Evolutionary conservation across 2,329 filamentous ascomycete genomes (phyloP), one percentile per base, ranked within the genome.

Genomic region (Rutstroemia sp.): DNA sequence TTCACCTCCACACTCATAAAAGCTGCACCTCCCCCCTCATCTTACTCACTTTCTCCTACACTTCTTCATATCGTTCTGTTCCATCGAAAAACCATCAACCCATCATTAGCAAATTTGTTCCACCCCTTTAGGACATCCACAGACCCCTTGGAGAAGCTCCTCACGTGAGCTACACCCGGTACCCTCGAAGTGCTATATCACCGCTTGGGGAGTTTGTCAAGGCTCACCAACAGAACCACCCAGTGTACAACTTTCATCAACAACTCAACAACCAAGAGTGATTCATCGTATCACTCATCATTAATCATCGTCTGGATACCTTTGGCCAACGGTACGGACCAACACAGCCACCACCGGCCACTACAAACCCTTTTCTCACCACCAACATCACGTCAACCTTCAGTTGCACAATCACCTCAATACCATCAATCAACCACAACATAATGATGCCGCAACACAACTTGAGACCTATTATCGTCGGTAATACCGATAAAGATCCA

Each of bases 141-240:
- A 42, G 58, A 58, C 56, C 57, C 52, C 61, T 44, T 38, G 60
- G 58, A 62, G 48, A 57, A 61, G 60, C 63, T 65, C 57, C 57
- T 58, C 64, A 64, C 56, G 60, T 67, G 61, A 58, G 48, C 46
- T 38, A 64, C 56, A 63, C 57, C 56, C 52, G 63, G 66, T 69
- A 69, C 67, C 66, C 67, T 69, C 64, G 64, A 66, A 65, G 49
- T 58, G 51, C 54, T 59, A 39, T 54, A 44, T 61, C 61, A 64
- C 63, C 61, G 62, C 59, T 65, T 62, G 61, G 54, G 60, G 59
- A 51, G 53, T 54, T 55, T 58, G 51, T 49, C 50, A 38, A 46
- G n/a, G 21, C 57, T 63, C 57, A 62, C 59, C 59, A 65, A 25
- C 42, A 23, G 66, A 60, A 56, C 51, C 58, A 61, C 25, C 50